Conservation (phyloP, 768 basidiomycete genomes). For the Pleurotus platypus region DNA sequence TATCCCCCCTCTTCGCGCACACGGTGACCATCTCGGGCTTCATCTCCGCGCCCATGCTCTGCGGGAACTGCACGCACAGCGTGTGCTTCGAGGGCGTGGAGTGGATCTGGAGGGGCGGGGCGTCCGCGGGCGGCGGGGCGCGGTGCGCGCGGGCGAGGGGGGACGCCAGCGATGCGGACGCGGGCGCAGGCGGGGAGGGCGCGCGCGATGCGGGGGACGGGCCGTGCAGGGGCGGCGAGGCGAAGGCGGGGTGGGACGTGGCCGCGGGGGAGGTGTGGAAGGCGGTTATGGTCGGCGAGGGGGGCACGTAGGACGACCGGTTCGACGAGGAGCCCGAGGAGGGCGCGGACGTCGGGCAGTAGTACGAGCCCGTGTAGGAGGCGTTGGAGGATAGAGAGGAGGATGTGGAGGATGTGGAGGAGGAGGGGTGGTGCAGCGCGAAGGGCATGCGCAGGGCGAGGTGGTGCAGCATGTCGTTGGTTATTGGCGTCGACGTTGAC, state of each 20-base stretch:
- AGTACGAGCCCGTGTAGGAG: too few species aligned
- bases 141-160: conserved; percentile 27
- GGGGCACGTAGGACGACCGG: not conserved
- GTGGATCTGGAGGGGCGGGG: conserved; percentile 44
- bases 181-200: conserved; percentile 40
- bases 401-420: not conserved
- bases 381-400: not conserved
- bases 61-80: conserved; percentile 46
- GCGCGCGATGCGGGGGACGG: conserved; percentile 29
- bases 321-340: too few species aligned
- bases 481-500: not conserved
- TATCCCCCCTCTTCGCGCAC: conserved; percentile 55
- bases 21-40: conserved; percentile 64
- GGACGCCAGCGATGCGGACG: conserved; percentile 16
- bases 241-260: not conserved
- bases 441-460: conserved; percentile 2
- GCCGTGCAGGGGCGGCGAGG: conserved; percentile 21
- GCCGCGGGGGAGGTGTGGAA: not conserved
- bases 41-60: conserved; percentile 25
- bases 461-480: conserved; percentile 1
- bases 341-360: too few species aligned
- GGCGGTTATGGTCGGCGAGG: not conserved
- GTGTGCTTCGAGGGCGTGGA: conserved; percentile 37
- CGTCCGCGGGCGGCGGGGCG: conserved; percentile 21
- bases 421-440: not conserved